Evolutionary conservation across 1,284 basidiomycete genomes (phyloP).

Genomic region (Porogramme epimiltina): DNA sequence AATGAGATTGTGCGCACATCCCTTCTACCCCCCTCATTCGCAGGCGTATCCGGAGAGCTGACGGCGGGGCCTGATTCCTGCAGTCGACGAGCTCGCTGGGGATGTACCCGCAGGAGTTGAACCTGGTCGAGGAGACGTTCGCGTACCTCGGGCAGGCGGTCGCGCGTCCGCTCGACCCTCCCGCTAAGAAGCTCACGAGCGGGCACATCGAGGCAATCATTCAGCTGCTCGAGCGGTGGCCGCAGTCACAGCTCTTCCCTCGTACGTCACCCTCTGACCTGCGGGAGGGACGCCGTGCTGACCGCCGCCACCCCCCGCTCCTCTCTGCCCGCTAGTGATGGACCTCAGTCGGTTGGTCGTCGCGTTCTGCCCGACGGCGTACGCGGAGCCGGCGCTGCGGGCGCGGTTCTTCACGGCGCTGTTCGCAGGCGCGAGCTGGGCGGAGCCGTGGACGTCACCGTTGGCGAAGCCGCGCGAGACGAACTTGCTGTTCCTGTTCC

Average conservation of each 20-base stretch:
- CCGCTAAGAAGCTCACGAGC: conserved; percentile 34
- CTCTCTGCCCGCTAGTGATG: conserved; percentile 62
- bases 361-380: conserved; percentile 61
- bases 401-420: conserved; percentile 61
- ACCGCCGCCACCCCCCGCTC: no score
- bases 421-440: conserved; percentile 75
- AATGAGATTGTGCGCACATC: conserved; percentile 69
- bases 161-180: conserved; percentile 34
- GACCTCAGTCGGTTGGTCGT: conserved; percentile 83
- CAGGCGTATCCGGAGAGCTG: background rate
- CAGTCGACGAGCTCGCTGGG: conserved; percentile 71
- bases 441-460: conserved; percentile 50
- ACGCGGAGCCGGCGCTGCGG: conserved; percentile 47
- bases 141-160: conserved; percentile 59
- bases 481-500: conserved; percentile 83
- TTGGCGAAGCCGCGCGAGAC: conserved; percentile 77
- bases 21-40: conserved; percentile 1
- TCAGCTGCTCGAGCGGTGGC: conserved; percentile 79
- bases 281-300: background rate
- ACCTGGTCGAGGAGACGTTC: conserved; percentile 67
- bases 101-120: conserved; percentile 69
- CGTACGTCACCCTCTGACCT: conserved; percentile 56
- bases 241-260: conserved; percentile 80
- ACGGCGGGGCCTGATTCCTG: background rate
- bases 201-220: conserved; percentile 67